A percentile compares a stretch with the other conserved stretches of the same genome.
phyloP scores from a whole-genome alignment of 2,329 filamentous ascomycete genomes.

The Boeremia lycopersici region DNA sequence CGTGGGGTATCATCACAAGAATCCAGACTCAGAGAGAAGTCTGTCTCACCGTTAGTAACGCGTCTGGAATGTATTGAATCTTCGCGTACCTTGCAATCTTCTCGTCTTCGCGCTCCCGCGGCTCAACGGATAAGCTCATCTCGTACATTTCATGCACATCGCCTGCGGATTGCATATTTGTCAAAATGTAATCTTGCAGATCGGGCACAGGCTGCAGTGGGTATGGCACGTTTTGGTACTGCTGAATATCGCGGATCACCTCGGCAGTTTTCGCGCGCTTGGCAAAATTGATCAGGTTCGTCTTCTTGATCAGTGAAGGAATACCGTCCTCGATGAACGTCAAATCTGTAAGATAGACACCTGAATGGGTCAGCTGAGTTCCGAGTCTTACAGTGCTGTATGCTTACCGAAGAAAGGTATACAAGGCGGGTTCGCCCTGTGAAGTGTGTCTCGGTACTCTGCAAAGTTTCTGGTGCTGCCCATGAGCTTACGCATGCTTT shows the following conservation, averaged over 20 bases:
- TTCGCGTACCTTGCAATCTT: conserved; percentile 90
- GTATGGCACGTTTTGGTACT: conserved; percentile 98
- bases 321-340: conserved; percentile 99
- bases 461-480: conserved; percentile 97
- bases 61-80: conserved; percentile 12
- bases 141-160: conserved; percentile 99
- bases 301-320: conserved; percentile 93
- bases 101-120: conserved; percentile 95
- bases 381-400: background rate
- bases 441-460: conserved; percentile 91
- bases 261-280: conserved; percentile 98
- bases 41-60: conserved; percentile 37
- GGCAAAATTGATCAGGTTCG: conserved; percentile 96
- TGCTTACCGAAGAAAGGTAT: conserved; percentile 93
- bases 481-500: conserved; percentile 94
- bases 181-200: conserved; percentile 94
- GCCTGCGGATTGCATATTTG: conserved; percentile 92
- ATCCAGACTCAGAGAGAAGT: conserved; percentile 61
- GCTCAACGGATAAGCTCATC: conserved; percentile 90
- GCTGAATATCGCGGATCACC: conserved; percentile 97
- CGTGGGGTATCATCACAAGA: conserved; percentile 56
- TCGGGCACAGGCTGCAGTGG: conserved; percentile 86
- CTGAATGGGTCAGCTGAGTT: conserved; percentile 53
- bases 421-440: conserved; percentile 92
- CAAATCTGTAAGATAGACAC: conserved; percentile 94